These are phyloP conservation scores for Rhodamnia argentea DNA, from an alignment of 345 rosid genomes.

Conservation along the genomic window DNA sequence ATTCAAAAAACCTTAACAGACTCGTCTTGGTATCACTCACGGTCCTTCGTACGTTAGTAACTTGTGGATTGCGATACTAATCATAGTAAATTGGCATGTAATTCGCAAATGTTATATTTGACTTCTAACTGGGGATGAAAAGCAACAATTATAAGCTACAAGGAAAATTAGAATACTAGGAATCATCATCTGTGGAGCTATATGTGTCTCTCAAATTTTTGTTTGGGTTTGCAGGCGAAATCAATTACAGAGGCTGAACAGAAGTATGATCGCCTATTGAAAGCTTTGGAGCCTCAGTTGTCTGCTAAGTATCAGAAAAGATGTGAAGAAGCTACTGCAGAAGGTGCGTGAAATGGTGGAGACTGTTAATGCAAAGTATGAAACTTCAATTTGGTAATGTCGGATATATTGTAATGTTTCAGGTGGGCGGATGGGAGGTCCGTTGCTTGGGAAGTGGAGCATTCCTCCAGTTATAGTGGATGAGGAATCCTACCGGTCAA, in stretches of 20 bases:
- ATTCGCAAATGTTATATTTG: neutral
- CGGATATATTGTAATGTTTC: neutral
- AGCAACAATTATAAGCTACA: neutral
- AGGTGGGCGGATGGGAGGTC: slow-evolving; percentile 58
- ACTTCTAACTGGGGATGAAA: neutral
- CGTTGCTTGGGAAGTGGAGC: slow-evolving; percentile 71
- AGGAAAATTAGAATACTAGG: neutral
- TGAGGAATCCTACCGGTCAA: neutral
- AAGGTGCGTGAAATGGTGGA: slow-evolving; percentile 30
- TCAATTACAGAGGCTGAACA: slow-evolving; percentile 64
- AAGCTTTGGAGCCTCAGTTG: slow-evolving; percentile 49
- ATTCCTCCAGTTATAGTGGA: neutral
- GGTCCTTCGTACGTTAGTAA: no score
- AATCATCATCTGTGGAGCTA: neutral
- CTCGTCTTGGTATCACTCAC: no score
- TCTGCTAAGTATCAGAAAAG: slow-evolving; percentile 53
- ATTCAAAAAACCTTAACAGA: no score
- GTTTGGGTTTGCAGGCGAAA: slow-evolving; percentile 38
- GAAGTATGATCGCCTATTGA: slow-evolving; percentile 43
- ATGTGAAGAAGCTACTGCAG: slow-evolving; percentile 82
- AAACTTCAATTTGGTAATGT: neutral
- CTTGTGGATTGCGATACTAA: neutral
- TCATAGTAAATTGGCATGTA: neutral
- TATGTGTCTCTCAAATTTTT: neutral
- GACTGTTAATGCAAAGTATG: neutral